phyloP scores from a whole-genome alignment of 1,284 basidiomycete genomes.

The Paramarasmius palmivorus region DNA sequence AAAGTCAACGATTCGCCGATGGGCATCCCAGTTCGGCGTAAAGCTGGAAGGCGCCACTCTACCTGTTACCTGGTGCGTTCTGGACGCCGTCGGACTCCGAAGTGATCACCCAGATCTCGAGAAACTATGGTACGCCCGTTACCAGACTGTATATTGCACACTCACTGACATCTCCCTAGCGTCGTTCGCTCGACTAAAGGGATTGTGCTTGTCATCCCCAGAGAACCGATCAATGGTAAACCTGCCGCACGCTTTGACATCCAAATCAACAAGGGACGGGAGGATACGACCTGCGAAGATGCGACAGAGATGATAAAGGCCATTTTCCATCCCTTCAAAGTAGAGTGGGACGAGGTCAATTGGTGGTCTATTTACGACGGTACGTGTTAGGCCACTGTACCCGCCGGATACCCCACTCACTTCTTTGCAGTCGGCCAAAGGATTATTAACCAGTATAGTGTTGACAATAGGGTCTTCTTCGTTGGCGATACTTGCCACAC shows the following conservation, averaged over 20 bases:
- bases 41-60: background rate
- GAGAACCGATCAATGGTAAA: constrained; percentile 3
- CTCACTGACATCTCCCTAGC: background rate
- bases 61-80: constrained; percentile 2
- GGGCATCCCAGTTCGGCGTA: background rate
- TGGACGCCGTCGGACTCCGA: constrained; percentile 2
- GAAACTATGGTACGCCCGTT: background rate
- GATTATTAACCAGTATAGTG: constrained; percentile 1
- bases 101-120: constrained; percentile 5
- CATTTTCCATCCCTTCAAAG: constrained; percentile 2
- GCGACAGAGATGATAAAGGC: background rate
- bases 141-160: too few relatives aligned
- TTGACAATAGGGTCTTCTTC: constrained; percentile 6
- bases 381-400: background rate
- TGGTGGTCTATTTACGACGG: constrained; percentile 7
- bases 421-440: constrained; percentile 6
- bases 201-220: background rate
- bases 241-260: constrained; percentile 3
- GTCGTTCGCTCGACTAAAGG: background rate
- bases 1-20: background rate
- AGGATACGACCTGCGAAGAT: background rate
- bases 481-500: constrained; percentile 8
- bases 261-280: constrained; percentile 1
- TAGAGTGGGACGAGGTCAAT: constrained; percentile 6
- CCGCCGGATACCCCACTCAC: background rate